Base-by-base conservation (phyloP, 495 filamentous ascomycete species). In the Chaetomium tenue region DNA sequence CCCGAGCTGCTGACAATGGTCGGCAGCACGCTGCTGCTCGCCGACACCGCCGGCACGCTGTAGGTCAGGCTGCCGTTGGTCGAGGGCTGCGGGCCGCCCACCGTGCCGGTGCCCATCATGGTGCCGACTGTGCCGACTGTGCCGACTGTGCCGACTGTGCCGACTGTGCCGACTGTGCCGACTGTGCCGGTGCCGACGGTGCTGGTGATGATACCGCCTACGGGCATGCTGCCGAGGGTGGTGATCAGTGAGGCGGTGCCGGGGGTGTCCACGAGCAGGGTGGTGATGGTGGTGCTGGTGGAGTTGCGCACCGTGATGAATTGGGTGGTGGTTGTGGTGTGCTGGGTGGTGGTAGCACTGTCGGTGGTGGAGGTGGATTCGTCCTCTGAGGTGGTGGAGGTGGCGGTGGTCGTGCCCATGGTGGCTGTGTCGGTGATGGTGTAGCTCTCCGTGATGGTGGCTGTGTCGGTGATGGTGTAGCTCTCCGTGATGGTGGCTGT, bases 31-130 rank as follows among this genome's bases (percentile, higher is more conserved):
- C 18, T 12, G 20, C 18, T 12, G 37, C 13, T 20, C 16, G 28
- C n/a, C 5, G 28, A 6, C 26, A 26, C 4, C 5, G 52, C 12
- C 25, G 66, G 63, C 23, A 26, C 8, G 48, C 15, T 18, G 50
- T 60, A 57, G 58, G 39, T 44, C 16, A 53, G 40, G 40, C 8
- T 61, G 59, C 51, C 30, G 64, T 61, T 62, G 59, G 54, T 23
- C 0, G 65, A 37, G 23, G 18, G 42, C 16, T n/a, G 15, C 40
- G 47, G 56, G 63, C 63, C 18, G 3, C 28, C 28, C 28, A n/a
- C 28, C 3, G 28, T 30, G 28, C 3, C 28, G 28, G 28, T 30
- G 28, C 6, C 6, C 3, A 30, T 2, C 6, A 30, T 2, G 28
- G 51, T 61, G 57, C 26, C 30, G 39, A n/a, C 51, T 15, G 22